These are phyloP conservation scores for Geosiphon pyriformis DNA, from an alignment of 192 early-diverging fungal genomes.

Conservation along the genomic window DNA sequence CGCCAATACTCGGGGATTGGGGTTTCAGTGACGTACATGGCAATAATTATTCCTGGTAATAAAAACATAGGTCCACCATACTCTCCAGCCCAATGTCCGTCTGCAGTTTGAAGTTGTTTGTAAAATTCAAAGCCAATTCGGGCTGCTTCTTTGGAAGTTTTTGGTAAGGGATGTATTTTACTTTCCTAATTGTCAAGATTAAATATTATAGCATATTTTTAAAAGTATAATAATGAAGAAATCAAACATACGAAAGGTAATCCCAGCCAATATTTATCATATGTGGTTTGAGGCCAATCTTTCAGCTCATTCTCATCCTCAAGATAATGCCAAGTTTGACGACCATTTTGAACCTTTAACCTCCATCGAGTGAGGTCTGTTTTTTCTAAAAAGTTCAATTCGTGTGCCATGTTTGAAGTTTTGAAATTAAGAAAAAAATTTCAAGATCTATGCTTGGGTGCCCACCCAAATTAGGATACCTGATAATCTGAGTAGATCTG, in stretches of 20 bases:
- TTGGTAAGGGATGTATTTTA: constrained; percentile 44
- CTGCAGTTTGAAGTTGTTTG: constrained; percentile 76
- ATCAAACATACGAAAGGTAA: constrained; percentile 29
- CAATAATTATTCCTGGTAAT: constrained; percentile 84
- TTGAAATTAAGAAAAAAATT: too few relatives aligned
- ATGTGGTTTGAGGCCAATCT: constrained; percentile 67
- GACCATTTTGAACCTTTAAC: constrained; percentile 75
- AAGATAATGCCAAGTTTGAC: constrained; percentile 90
- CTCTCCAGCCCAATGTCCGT: constrained; percentile 94
- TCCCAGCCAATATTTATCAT: constrained; percentile 90
- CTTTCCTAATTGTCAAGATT: constrained; percentile 33
- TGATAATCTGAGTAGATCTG: too few relatives aligned
- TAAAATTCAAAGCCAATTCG: constrained; percentile 91
- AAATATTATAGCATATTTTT: background rate
- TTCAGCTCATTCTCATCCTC: constrained; percentile 42
- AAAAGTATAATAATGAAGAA: constrained; percentile 5
- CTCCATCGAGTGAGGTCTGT: constrained; percentile 87
- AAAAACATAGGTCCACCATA: constrained; percentile 98
- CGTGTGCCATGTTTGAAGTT: too few relatives aligned
- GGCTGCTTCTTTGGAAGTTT: constrained; percentile 74
- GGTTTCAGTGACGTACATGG: constrained; percentile 79
- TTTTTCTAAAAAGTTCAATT: too few relatives aligned
- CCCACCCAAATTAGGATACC: too few relatives aligned
- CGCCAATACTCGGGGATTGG: constrained; percentile 56
- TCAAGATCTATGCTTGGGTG: too few relatives aligned